Percentiles rank a stretch among this genome's conserved stretches.
These are phyloP conservation scores for Podila minutissima DNA, from an alignment of 192 early-diverging fungal genomes.

Conservation along the genomic window DNA sequence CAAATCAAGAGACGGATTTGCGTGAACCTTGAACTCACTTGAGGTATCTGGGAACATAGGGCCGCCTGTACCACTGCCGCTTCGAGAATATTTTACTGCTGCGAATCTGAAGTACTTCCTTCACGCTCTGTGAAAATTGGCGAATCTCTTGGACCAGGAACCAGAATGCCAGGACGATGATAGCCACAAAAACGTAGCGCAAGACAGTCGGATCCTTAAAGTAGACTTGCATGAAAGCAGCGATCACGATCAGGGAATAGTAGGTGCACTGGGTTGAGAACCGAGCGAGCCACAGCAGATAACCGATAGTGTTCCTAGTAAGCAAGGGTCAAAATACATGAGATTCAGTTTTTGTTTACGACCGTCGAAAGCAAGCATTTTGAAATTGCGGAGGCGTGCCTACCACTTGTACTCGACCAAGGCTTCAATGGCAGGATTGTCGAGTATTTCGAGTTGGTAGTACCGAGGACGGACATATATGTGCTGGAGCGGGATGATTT, in stretches of 20 bases:
- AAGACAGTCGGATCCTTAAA: not conserved
- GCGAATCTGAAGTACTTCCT: not conserved
- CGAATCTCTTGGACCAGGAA: not conserved
- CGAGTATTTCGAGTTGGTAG: constrained; percentile 5
- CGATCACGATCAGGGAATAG: not conserved
- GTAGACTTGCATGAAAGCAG: constrained; percentile 4
- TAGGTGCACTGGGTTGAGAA: not conserved
- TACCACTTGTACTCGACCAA: constrained; percentile 41
- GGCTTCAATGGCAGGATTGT: constrained; percentile 31
- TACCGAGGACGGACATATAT: not conserved
- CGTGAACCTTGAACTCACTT: no score
- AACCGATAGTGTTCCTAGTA: not conserved
- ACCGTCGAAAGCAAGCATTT: not conserved
- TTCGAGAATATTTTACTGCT: not conserved
- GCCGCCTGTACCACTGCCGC: no score
- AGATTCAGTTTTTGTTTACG: not conserved
- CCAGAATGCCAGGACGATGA: not conserved
- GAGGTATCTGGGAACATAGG: no score
- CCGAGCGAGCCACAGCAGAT: not conserved
- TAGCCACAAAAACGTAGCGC: not conserved
- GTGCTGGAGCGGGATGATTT: not conserved
- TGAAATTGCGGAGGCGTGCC: not conserved
- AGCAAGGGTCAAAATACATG: not conserved
- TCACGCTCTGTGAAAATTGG: not conserved
- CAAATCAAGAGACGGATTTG: no score